Percentiles rank a stretch among this genome's conserved stretches.
Conservation (phyloP, 495 filamentous ascomycete genomes). For the Penicillium silybi region DNA sequence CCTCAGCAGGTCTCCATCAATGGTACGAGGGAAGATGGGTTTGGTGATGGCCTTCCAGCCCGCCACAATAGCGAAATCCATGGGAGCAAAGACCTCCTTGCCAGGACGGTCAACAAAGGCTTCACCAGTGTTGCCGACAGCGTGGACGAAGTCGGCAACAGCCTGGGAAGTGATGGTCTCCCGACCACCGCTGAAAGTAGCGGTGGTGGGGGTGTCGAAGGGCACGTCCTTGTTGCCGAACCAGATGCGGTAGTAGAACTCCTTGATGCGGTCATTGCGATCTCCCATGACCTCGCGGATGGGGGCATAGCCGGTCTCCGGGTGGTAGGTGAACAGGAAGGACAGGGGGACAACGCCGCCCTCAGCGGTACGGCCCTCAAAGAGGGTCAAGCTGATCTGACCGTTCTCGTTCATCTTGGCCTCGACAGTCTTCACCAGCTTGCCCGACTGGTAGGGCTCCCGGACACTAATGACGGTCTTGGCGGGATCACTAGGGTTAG, state of each 20-base stretch:
- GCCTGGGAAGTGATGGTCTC: constrained; percentile 82
- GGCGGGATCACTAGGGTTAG: constrained; percentile 68
- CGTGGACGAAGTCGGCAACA: constrained; percentile 97
- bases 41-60: constrained; percentile 99
- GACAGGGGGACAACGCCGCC: constrained; percentile 74
- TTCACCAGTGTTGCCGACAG: constrained; percentile 95
- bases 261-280: constrained; percentile 93
- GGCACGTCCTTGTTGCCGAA: constrained; percentile 84
- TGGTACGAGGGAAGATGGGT: constrained; percentile 91
- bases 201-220: constrained; percentile 77
- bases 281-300: constrained; percentile 92
- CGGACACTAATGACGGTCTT: constrained; percentile 79
- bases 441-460: constrained; percentile 58
- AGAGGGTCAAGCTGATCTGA: constrained; percentile 79
- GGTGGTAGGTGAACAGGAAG: constrained; percentile 85
- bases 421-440: constrained; percentile 80
- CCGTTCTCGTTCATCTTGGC: constrained; percentile 68
- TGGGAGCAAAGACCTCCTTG: constrained; percentile 91
- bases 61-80: constrained; percentile 98
- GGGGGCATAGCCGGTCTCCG: constrained; percentile 90
- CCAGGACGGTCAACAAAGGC: constrained; percentile 97
- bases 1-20: constrained; percentile 92
- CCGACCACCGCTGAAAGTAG: constrained; percentile 83
- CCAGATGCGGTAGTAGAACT: constrained; percentile 94
- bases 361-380: constrained; percentile 83